Percentiles rank a stretch among this genome's conserved stretches.
phyloP scores from a whole-genome alignment of 2,329 filamentous ascomycete genomes.

The Ceratocystis cacaofunesta region DNA sequence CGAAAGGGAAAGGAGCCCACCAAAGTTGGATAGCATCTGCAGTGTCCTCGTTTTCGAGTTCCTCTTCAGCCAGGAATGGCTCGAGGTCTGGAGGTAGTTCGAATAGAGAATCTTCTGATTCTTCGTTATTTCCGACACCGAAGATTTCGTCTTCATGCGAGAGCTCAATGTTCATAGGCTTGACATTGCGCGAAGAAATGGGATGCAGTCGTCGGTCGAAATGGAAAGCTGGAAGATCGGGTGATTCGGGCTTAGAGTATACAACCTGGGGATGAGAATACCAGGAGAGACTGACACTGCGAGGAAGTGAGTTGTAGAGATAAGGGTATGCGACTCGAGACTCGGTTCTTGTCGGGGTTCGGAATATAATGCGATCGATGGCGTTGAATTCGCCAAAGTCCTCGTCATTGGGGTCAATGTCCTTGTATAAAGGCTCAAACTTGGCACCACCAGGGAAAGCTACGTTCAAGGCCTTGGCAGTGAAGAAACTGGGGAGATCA shows the following conservation, averaged over 20 bases:
- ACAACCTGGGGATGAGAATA: slow-evolving; percentile 89
- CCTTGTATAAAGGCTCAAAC: slow-evolving; percentile 95
- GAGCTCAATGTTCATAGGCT: slow-evolving; percentile 81
- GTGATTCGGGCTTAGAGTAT: slow-evolving; percentile 76
- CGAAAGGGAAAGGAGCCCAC: slow-evolving; percentile 97
- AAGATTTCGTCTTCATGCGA: slow-evolving; percentile 93
- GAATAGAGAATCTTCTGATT: slow-evolving; percentile 68
- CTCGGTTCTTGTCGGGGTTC: slow-evolving; percentile 84
- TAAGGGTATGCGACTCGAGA: slow-evolving; percentile 90
- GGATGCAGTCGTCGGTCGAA: slow-evolving; percentile 97
- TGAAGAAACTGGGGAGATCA: slow-evolving; percentile 85
- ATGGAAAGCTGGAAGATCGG: slow-evolving; percentile 85
- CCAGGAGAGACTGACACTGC: slow-evolving; percentile 86
- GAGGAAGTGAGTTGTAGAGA: slow-evolving; percentile 87
- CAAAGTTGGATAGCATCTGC: slow-evolving; percentile 82
- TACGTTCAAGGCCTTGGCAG: slow-evolving; percentile 91
- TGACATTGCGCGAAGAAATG: slow-evolving; percentile 86
- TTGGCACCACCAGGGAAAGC: slow-evolving; percentile 93
- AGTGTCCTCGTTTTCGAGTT: slow-evolving; percentile 78
- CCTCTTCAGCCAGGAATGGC: slow-evolving; percentile 80
- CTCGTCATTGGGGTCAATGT: slow-evolving; percentile 96
- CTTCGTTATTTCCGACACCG: slow-evolving; percentile 59
- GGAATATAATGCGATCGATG: slow-evolving; percentile 97
- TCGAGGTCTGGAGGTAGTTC: slow-evolving; percentile 64
- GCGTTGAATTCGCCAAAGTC: slow-evolving; percentile 99